phyloP scores from a whole-genome alignment of 768 basidiomycete species.

The Hebeloma cylindrosporum region DNA sequence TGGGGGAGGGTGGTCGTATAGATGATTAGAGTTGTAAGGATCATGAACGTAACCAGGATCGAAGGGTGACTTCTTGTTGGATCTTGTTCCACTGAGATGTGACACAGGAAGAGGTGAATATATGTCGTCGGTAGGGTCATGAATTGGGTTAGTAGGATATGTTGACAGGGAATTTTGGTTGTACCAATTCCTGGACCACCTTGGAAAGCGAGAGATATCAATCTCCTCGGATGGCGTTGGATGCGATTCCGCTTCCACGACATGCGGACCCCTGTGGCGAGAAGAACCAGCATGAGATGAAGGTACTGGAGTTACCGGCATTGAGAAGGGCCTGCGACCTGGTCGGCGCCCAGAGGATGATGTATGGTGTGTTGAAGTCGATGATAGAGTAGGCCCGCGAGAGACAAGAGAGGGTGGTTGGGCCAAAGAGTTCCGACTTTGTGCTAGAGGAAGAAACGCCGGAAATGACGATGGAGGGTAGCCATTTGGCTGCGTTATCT shows the following conservation, averaged over 20 bases:
- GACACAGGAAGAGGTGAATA: constrained; percentile 28
- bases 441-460: constrained; percentile 19
- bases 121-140: constrained; percentile 19
- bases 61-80: constrained; percentile 29
- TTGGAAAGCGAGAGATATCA: constrained; percentile 62
- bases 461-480: constrained; percentile 32
- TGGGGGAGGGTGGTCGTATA: constrained; percentile 30
- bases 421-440: constrained; percentile 26
- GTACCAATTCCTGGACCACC: constrained; percentile 67
- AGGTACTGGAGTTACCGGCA: constrained; percentile 41
- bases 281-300: constrained; percentile 23
- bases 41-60: constrained; percentile 35
- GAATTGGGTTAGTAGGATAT: constrained; percentile 7
- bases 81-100: constrained; percentile 20
- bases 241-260: constrained; percentile 20
- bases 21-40: constrained; percentile 28
- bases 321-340: constrained; percentile 44
- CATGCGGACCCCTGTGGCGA: constrained; percentile 22
- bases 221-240: constrained; percentile 42
- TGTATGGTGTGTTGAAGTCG: constrained; percentile 28
- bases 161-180: constrained; percentile 22
- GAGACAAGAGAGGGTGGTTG: constrained; percentile 44
- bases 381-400: constrained; percentile 43
- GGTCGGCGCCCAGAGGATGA: constrained; percentile 17
- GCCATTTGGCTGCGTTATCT: constrained; percentile 22